A percentile compares a stretch with the other conserved stretches of the same genome.
These are phyloP conservation scores for Kwoniella newhampshirensis DNA, from an alignment of 768 basidiomycete species.

Conservation along the genomic window DNA sequence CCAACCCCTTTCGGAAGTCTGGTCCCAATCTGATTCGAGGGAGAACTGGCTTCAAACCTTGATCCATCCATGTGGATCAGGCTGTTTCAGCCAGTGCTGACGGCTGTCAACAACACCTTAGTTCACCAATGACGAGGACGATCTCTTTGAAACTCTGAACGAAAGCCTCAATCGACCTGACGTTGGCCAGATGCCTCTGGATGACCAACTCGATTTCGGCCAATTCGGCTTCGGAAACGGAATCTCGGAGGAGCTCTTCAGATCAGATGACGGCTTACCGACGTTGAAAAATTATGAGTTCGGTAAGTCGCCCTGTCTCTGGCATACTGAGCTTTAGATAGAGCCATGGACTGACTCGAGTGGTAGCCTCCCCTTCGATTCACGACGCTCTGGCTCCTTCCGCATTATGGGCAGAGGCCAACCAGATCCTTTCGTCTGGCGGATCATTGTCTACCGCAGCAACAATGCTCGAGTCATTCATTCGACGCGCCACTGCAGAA, in stretches of 20 bases:
- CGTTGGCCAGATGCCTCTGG: conserved; percentile 31
- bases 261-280: conserved; percentile 67
- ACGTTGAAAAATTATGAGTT: conserved; percentile 71
- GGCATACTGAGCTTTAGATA: not conserved
- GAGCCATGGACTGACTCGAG: not conserved
- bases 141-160: conserved; percentile 48
- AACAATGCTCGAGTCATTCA: conserved; percentile 83
- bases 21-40: too few species aligned
- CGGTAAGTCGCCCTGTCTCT: conserved; percentile 59
- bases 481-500: conserved; percentile 50
- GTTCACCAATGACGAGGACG: conserved; percentile 51
- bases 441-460: conserved; percentile 85
- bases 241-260: not conserved
- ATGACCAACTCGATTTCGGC: conserved; percentile 20
- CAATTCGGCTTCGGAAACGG: not conserved
- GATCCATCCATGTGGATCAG: not conserved
- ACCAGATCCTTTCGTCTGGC: conserved; percentile 71
- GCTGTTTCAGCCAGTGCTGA: not conserved
- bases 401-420: conserved; percentile 60
- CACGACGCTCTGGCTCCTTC: conserved; percentile 12
- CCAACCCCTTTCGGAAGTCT: not conserved
- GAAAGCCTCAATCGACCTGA: conserved; percentile 41
- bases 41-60: too few species aligned
- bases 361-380: not conserved
- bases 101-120: not conserved